Base-by-base conservation (phyloP, 805 yeast genomes). In the Candida ulmi region DNA sequence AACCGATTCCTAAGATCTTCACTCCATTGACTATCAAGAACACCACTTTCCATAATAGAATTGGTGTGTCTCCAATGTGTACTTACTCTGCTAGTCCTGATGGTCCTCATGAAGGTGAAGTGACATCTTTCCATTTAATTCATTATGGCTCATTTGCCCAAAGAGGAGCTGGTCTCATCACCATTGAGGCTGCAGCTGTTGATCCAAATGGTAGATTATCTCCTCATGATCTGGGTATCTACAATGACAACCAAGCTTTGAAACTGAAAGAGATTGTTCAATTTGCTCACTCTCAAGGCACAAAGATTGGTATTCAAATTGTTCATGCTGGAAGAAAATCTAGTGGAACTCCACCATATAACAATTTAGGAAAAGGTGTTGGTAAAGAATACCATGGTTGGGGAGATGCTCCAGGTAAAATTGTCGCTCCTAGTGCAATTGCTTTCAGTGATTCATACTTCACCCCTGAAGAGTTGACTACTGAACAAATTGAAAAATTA, bases 11-110 rank as follows among this genome's bases (percentile, higher is more conserved):
- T 13, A 40, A 42, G 28, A 35, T 54, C 8, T 54, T 54, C 44
- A 32, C 38, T 4, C 54, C 54, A 11, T 13, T 52, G 9, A 46
- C 29, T 26, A 48, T 54, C 35, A 51, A 49, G 25, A 33, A 35
- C 30, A 37, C 45, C 30, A 25, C 33, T 3, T 34, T 78, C 17
- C 67, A 63, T 12, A 78, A 78, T 53, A 61, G 83, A 43, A 52
- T 76, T 23, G 78, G 78, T 36, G 75, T 76, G 17, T 66, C 80
- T 1, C 80, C 80, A 34, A 72, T 75, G 78, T 71, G 79, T 51
- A 69, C 63, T 36, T 75, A 74, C 52, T 67, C 78, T 6, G 66
- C 72, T 3, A 41, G 47, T 4, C 37, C 28, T 17, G 21, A 30
- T 3, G 57, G 57, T 16, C 33, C 40, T 2, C 46, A 53, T 3